phyloP scores from a whole-genome alignment of 2,329 filamentous ascomycete species.

The Metarhizium sp. region DNA sequence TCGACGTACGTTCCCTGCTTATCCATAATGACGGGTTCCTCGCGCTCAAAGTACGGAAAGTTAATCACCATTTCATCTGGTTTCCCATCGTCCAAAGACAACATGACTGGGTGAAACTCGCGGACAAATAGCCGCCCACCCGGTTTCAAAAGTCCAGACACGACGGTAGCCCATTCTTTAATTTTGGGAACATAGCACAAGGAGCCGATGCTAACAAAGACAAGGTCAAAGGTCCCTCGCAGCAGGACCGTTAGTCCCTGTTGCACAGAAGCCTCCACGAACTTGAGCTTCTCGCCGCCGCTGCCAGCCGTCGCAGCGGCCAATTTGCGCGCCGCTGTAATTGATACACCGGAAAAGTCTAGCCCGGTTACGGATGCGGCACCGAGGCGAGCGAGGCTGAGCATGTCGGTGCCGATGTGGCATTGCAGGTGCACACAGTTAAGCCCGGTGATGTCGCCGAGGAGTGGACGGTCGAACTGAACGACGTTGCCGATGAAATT shows the following conservation, averaged over 20 bases:
- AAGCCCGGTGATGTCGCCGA: slow-evolving; percentile 5
- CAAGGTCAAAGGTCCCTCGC: slow-evolving; percentile 7
- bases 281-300: too few species aligned
- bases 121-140: slow-evolving; percentile 9
- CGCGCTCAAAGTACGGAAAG: slow-evolving; percentile 10
- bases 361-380: slow-evolving; percentile 10
- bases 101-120: slow-evolving; percentile 9
- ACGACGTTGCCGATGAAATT: background rate
- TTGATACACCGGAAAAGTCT: slow-evolving; percentile 8
- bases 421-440: slow-evolving; percentile 10
- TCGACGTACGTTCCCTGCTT: slow-evolving; percentile 6
- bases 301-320: too few species aligned
- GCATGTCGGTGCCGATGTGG: slow-evolving; percentile 12
- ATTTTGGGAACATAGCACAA: slow-evolving; percentile 9
- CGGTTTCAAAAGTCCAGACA: slow-evolving; percentile 6
- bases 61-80: slow-evolving; percentile 3
- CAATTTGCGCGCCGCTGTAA: background rate
- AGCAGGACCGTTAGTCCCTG: slow-evolving; percentile 1
- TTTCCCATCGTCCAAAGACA: slow-evolving; percentile 6
- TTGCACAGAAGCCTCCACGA: slow-evolving; percentile 5
- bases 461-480: slow-evolving; percentile 5
- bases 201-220: slow-evolving; percentile 10
- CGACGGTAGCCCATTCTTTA: slow-evolving; percentile 7
- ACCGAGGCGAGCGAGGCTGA: slow-evolving; percentile 4
- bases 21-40: slow-evolving; percentile 4